These are phyloP conservation scores for Volvariella volvacea DNA, from an alignment of 1,284 basidiomycete genomes.

Conservation along the genomic window DNA sequence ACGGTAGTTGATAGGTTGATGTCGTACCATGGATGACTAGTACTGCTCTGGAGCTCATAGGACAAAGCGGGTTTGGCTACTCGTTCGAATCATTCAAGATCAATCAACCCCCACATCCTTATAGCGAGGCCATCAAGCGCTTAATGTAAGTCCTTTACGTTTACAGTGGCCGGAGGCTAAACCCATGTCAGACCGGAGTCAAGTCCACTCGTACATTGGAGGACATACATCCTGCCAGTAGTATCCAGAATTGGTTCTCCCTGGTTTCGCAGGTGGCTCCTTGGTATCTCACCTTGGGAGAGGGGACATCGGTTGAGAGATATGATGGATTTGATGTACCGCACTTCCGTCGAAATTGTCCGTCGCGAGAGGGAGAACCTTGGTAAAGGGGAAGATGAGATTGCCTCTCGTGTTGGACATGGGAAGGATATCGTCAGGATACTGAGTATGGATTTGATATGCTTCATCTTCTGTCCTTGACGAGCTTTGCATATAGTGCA, in stretches of 20 bases:
- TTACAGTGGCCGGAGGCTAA: not conserved
- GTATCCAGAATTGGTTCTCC: slow-evolving; percentile 19
- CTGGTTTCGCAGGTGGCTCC: slow-evolving; percentile 20
- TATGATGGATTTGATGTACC: slow-evolving; percentile 26
- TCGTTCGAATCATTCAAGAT: slow-evolving; percentile 28
- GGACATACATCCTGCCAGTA: slow-evolving; percentile 14
- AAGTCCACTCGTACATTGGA: slow-evolving; percentile 7
- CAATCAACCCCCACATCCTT: slow-evolving; percentile 18
- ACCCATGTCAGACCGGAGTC: slow-evolving; percentile 9
- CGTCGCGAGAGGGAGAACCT: slow-evolving; percentile 25
- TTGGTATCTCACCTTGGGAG: slow-evolving; percentile 22
- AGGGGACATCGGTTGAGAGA: slow-evolving; percentile 21
- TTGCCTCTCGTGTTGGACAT: slow-evolving; percentile 23
- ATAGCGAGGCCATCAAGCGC: slow-evolving; percentile 19
- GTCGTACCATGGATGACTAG: slow-evolving; percentile 28
- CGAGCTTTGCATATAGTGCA: slow-evolving; percentile 18
- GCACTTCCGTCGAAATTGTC: slow-evolving; percentile 26
- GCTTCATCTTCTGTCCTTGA: not conserved
- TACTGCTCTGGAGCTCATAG: slow-evolving; percentile 31
- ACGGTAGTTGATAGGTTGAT: slow-evolving; percentile 21
- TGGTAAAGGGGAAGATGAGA: slow-evolving; percentile 16
- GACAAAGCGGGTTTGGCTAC: slow-evolving; percentile 30
- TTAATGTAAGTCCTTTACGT: slow-evolving; percentile 15
- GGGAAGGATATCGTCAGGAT: slow-evolving; percentile 42
- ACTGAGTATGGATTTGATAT: slow-evolving; percentile 27